Conservation (phyloP, 345 rosid genomes). For the Heritiera littoralis region DNA sequence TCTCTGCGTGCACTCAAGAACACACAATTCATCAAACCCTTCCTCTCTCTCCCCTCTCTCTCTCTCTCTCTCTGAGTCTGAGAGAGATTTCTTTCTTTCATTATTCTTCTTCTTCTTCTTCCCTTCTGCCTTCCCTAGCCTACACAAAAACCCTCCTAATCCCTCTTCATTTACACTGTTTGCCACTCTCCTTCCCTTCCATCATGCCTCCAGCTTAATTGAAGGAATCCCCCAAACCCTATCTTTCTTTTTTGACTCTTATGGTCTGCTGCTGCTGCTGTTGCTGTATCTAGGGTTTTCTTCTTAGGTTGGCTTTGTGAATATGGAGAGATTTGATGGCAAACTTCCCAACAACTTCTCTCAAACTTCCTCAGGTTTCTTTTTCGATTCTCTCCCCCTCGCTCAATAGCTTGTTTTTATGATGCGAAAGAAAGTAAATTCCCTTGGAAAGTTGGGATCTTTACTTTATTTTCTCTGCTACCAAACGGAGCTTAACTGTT, state of each 20-base stretch:
- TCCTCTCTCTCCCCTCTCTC: too few species aligned
- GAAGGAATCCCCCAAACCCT: background rate
- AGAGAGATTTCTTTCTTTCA: too few species aligned
- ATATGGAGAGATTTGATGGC: constrained; percentile 67
- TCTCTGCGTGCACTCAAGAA: too few species aligned
- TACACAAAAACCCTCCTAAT: too few species aligned
- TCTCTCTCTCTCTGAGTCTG: too few species aligned
- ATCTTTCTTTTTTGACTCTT: background rate
- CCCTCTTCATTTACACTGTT: too few species aligned
- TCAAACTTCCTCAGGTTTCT: constrained; percentile 52
- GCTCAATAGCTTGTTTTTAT: background rate
- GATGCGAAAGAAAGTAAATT: background rate
- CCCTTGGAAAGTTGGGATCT: constrained; percentile 11
- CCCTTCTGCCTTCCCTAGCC: too few species aligned
- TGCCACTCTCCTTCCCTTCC: too few species aligned
- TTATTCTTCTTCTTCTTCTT: too few species aligned
- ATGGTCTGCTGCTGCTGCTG: background rate
- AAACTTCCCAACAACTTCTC: constrained; percentile 44
- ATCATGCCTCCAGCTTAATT: background rate
- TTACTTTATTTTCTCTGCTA: constrained; percentile 10
- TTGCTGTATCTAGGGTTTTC: constrained; percentile 27
- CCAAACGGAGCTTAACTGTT: background rate
- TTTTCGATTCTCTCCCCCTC: background rate
- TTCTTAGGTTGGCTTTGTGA: constrained; percentile 25
- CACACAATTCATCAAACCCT: too few species aligned